Conservation (phyloP, 345 rosid genomes). For the Erodium maritimum region DNA sequence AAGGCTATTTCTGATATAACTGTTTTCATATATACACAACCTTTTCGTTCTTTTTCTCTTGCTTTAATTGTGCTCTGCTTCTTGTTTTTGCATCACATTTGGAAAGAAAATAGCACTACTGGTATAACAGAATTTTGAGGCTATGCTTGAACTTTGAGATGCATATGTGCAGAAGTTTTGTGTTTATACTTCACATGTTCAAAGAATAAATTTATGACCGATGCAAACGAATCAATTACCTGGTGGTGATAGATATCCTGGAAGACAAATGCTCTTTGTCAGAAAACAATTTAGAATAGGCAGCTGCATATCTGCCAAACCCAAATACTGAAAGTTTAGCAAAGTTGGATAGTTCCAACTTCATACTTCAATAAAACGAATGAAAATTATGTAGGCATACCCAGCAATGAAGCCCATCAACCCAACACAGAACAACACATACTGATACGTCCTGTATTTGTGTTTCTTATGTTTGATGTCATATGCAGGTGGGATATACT, state of each 20-base stretch:
- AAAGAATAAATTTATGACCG: not conserved
- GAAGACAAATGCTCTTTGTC: not conserved
- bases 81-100: no score
- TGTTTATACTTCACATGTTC: not conserved
- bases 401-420: slow-evolving; percentile 39
- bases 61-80: no score
- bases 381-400: slow-evolving; percentile 21
- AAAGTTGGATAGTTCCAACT: not conserved
- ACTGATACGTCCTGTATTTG: slow-evolving; percentile 60
- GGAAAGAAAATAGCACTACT: no score
- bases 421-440: slow-evolving; percentile 30
- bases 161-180: not conserved
- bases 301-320: not conserved
- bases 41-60: no score
- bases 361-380: not conserved
- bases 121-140: no score
- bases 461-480: slow-evolving; percentile 42
- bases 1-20: not conserved
- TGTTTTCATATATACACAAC: no score
- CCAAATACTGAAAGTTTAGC: not conserved
- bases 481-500: slow-evolving; percentile 56
- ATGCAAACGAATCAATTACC: not conserved
- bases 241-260: not conserved
- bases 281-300: not conserved
- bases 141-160: no score